These are phyloP conservation scores for Blakeslea trispora DNA, from an alignment of 371 early-diverging fungal genomes.

Conservation along the genomic window DNA sequence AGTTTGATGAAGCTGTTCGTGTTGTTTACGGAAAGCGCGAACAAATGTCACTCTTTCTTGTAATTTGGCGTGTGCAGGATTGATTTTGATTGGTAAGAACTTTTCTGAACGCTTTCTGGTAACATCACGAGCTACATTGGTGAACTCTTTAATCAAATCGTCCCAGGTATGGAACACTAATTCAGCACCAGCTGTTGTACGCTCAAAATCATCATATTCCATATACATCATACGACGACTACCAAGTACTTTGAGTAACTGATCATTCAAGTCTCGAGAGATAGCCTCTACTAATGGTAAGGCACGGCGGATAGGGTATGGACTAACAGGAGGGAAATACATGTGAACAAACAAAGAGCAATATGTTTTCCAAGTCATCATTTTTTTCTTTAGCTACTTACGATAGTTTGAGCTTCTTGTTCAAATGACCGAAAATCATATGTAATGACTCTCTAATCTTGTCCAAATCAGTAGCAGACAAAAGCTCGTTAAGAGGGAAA, in stretches of 20 bases:
- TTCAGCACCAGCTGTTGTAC: conserved; percentile 80
- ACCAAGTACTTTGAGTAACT: conserved; percentile 85
- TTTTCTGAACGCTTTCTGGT: conserved; percentile 92
- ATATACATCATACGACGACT: conserved; percentile 92
- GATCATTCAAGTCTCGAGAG: conserved; percentile 92
- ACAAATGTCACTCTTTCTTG: conserved; percentile 94
- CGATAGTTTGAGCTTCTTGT: conserved; percentile 94
- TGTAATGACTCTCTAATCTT: conserved; percentile 80
- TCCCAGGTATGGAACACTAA: conserved; percentile 95
- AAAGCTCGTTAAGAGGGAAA: conserved; percentile 94
- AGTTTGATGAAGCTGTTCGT: conserved; percentile 94
- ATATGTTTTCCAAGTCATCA: neutral
- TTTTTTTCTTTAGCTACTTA: conserved; percentile 43
- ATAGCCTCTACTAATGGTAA: conserved; percentile 94
- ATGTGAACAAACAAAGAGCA: neutral
- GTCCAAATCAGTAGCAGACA: conserved; percentile 91
- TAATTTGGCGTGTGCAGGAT: conserved; percentile 86
- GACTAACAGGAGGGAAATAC: conserved; percentile 37
- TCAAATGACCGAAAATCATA: conserved; percentile 91
- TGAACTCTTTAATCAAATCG: conserved; percentile 92
- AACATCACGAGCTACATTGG: conserved; percentile 93
- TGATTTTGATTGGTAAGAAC: conserved; percentile 94
- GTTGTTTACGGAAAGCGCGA: conserved; percentile 90
- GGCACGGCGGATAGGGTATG: conserved; percentile 95
- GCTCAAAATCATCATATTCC: conserved; percentile 86